Percentiles rank a stretch among this genome's conserved stretches.
Evolutionary conservation across 371 early-diverging fungal species (phyloP).

Genomic region (Ordospora colligata): DNA sequence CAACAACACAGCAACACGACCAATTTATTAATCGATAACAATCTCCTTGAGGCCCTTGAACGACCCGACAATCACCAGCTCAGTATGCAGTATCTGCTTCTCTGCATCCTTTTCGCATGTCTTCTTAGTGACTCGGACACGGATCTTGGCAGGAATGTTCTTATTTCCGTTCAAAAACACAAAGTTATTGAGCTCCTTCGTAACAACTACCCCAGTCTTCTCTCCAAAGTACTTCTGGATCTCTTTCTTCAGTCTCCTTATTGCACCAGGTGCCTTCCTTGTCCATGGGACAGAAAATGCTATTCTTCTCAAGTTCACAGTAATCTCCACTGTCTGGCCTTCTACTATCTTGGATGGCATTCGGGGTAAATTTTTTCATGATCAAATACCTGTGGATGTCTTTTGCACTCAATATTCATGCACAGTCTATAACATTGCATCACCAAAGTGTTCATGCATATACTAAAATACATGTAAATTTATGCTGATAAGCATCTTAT

Average conservation of each 20-base stretch:
- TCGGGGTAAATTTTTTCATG: constrained; percentile 10
- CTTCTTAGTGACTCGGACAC: constrained; percentile 34
- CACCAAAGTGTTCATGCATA: too few species aligned
- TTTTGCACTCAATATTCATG: too few species aligned
- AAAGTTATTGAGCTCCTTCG: constrained; percentile 35
- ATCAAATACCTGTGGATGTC: too few species aligned
- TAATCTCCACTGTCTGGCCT: constrained; percentile 30
- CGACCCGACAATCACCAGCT: constrained; percentile 30
- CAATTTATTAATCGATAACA: constrained; percentile 32
- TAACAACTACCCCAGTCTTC: constrained; percentile 14
- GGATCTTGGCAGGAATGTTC: constrained; percentile 37
- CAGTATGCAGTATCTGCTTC: constrained; percentile 20
- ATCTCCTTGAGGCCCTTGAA: constrained; percentile 40
- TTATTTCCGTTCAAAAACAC: constrained; percentile 18
- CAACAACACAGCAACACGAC: neutral
- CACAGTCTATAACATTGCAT: too few species aligned
- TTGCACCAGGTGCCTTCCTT: constrained; percentile 9
- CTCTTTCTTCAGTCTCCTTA: constrained; percentile 24
- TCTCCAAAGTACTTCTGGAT: constrained; percentile 29
- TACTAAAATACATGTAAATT: too few species aligned
- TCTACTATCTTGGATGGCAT: constrained; percentile 27
- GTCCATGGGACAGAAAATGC: constrained; percentile 25
- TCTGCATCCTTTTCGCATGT: constrained; percentile 21
- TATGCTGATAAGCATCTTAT: too few species aligned
- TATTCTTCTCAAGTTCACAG: constrained; percentile 36